Evolutionary conservation across 257 asterid species (phyloP), one percentile per base, ranked within the genome.

Genomic region (Anisodus acutangulus): DNA sequence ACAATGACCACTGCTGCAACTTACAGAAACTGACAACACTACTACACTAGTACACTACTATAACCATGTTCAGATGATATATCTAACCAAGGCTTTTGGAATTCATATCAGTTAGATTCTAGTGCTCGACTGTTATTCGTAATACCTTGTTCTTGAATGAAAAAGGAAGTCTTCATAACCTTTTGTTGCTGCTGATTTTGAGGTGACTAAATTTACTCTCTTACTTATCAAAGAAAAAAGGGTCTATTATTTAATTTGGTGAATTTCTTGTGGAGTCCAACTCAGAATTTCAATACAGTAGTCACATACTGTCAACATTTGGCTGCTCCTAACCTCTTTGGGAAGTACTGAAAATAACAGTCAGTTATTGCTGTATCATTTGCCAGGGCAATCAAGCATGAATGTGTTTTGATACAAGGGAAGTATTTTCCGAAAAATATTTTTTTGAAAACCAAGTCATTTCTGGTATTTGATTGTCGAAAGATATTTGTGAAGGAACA

Each of bases 71-170:
- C 10, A 54, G 59, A 54, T 54, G 5, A 54, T 11, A 12, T 3
- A 12, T 54, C 59, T 54, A 54, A 54, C 31, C 66, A 59, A 59
- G 11, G 11, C 66, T 59, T 59, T 17, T n/a, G 31, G 31, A 59
- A 59, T 59, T 59, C 66, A 59, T 26, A 59, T 59, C 31, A 59
- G 66, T 10, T 59, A 59, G 66, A 59, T 59, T 59, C 26, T 60
- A n/a, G 67, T 60, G 11, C 66, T 59, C 6, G 63, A 57, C 26
- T 22, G 26, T 22, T 22, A 22, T 22, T 59, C 66, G n/a, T 59
- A n/a, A 3, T 59, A 35, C 79, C 26, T 69, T 16, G 8, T 69
- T 69, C 55, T 70, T 70, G 79, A 43, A 70, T 70, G 26, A 69
- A 26, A 69, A 69, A 15, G 78, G 22, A 39, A 15, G 31, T 68